These are phyloP conservation scores for Cryptococcus floricola DNA, from an alignment of 1,284 basidiomycete genomes.

Conservation along the genomic window DNA sequence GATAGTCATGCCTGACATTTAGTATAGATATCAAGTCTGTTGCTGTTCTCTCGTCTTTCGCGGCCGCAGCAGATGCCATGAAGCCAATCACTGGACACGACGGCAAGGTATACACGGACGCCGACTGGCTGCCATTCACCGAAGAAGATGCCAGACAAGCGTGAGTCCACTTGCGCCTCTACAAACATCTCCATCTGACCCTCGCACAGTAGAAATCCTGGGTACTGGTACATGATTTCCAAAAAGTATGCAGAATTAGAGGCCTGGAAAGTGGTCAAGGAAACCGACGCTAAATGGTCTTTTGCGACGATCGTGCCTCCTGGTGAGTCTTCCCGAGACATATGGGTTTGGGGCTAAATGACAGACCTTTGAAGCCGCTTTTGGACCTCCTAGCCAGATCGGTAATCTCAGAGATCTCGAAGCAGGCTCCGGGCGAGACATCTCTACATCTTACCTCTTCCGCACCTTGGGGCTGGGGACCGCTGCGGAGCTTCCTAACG, in stretches of 20 bases:
- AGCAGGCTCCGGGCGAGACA: too few species aligned
- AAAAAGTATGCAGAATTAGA: conserved; percentile 39
- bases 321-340: conserved; percentile 3
- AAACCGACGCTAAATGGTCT: conserved; percentile 15
- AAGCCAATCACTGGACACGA: conserved; percentile 16
- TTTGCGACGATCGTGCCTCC: conserved; percentile 22
- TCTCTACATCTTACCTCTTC: too few species aligned
- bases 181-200: background rate
- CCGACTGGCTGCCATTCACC: conserved; percentile 38
- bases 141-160: conserved; percentile 21
- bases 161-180: background rate
- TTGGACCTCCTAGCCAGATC: too few species aligned
- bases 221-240: conserved; percentile 20
- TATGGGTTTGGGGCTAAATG: too few species aligned
- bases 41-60: conserved; percentile 52
- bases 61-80: conserved; percentile 26
- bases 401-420: too few species aligned
- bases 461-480: too few species aligned
- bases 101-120: conserved; percentile 30
- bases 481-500: too few species aligned
- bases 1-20: background rate
- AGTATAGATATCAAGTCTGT: conserved; percentile 46
- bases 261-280: conserved; percentile 17
- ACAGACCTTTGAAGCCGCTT: too few species aligned
- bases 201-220: background rate